phyloP scores from a whole-genome alignment of 345 rosid species.

The Eucalyptus coolabah region DNA sequence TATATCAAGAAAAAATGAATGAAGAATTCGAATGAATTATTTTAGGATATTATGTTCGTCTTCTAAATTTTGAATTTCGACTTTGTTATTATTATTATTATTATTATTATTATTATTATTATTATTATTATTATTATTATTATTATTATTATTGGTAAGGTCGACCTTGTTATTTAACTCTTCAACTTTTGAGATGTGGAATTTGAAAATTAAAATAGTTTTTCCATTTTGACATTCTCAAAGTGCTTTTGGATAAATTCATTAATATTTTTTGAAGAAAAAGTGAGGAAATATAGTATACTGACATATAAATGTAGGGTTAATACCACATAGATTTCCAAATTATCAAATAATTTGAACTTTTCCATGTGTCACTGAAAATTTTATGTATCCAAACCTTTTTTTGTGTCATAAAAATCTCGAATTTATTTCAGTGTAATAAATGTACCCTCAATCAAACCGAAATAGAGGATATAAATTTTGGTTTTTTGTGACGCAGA shows the following conservation, averaged over 20 bases:
- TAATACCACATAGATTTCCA: neutral
- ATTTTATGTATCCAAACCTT: too few species aligned
- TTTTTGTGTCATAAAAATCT: too few species aligned
- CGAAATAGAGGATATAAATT: neutral
- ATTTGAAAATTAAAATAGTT: neutral
- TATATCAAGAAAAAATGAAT: neutral
- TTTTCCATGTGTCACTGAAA: neutral
- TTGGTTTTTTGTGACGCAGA: too few species aligned
- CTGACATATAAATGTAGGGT: neutral
- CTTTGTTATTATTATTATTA: neutral
- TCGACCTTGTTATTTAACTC: neutral
- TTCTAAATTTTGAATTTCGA: neutral
- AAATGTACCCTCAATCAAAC: neutral
- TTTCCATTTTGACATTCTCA: neutral
- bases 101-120: too few species aligned
- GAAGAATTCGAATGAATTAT: neutral
- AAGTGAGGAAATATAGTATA: neutral
- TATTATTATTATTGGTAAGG: too few species aligned
- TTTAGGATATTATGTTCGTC: accelerated
- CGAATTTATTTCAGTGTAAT: too few species aligned
- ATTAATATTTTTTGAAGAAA: neutral
- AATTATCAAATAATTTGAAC: too few species aligned
- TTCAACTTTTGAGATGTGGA: neutral
- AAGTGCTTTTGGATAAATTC: neutral
- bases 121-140: too few species aligned